These are phyloP conservation scores for Aureobasidium sp. DNA, from an alignment of 2,329 filamentous ascomycete species.

Conservation along the genomic window DNA sequence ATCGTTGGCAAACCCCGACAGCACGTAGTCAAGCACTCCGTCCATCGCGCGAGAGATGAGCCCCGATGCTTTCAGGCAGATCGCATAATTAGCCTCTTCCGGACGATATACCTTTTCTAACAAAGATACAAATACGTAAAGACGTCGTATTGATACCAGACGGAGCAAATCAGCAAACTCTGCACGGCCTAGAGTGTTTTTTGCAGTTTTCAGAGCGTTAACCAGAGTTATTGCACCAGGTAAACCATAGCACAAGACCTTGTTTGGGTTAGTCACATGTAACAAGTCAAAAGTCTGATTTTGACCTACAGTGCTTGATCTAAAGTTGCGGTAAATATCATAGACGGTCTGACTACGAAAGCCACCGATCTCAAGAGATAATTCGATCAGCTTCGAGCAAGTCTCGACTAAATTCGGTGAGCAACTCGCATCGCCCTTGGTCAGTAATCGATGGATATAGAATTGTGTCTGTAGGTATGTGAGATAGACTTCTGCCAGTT, in stretches of 20 bases:
- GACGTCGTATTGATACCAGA: conserved; percentile 17
- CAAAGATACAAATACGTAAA: conserved; percentile 20
- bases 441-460: conserved; percentile 19
- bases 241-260: conserved; percentile 19
- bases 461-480: conserved; percentile 19
- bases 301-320: not conserved
- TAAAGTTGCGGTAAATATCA: not conserved
- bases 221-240: conserved; percentile 18
- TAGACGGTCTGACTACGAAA: not conserved
- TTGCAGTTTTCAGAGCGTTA: conserved; percentile 13
- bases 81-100: conserved; percentile 19
- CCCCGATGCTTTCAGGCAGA: conserved; percentile 19
- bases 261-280: not conserved
- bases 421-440: conserved; percentile 1
- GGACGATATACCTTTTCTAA: conserved; percentile 20
- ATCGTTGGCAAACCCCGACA: not conserved
- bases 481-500: conserved; percentile 18
- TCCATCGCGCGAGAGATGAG: conserved; percentile 18
- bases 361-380: conserved; percentile 18
- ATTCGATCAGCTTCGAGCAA: conserved; percentile 16
- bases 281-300: not conserved
- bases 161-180: conserved; percentile 17
- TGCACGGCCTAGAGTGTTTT: conserved; percentile 16
- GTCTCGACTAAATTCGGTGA: conserved; percentile 11
- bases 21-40: conserved; percentile 19